phyloP scores from a whole-genome alignment of 2,329 filamentous ascomycete genomes.

The Talaromyces sp. region DNA sequence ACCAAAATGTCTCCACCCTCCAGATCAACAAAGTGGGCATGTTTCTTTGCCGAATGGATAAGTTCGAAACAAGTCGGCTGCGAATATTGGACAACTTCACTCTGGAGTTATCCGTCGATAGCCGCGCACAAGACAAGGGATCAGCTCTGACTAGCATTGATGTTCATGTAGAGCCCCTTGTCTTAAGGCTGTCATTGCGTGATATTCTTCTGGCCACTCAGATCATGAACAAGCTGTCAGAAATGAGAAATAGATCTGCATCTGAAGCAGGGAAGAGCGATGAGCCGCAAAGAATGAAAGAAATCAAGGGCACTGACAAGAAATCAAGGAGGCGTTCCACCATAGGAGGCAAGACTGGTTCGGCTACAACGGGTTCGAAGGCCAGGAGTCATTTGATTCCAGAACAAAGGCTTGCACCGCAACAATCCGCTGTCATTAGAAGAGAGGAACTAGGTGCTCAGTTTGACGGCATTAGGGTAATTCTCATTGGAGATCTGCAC shows the following conservation, averaged over 20 bases:
- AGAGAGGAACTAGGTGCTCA: slow-evolving; percentile 79
- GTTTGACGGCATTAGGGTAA: slow-evolving; percentile 82
- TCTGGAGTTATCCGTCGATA: slow-evolving; percentile 81
- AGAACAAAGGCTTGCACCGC: slow-evolving; percentile 33
- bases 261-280: slow-evolving; percentile 48
- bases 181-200: slow-evolving; percentile 81
- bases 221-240: slow-evolving; percentile 84
- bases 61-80: slow-evolving; percentile 82
- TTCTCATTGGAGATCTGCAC: slow-evolving; percentile 91
- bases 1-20: slow-evolving; percentile 89
- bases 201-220: slow-evolving; percentile 93
- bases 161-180: slow-evolving; percentile 82
- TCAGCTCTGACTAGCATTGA: slow-evolving; percentile 70
- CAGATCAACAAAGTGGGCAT: slow-evolving; percentile 93
- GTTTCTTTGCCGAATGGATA: slow-evolving; percentile 98
- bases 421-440: slow-evolving; percentile 53
- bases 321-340: slow-evolving; percentile 41
- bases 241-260: slow-evolving; percentile 59
- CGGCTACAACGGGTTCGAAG: slow-evolving; percentile 35
- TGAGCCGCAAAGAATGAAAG: slow-evolving; percentile 49
- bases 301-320: slow-evolving; percentile 32
- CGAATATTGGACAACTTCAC: slow-evolving; percentile 97
- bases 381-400: slow-evolving; percentile 41
- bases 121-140: slow-evolving; percentile 54
- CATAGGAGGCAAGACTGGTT: slow-evolving; percentile 36